Evolutionary conservation across 495 filamentous ascomycete species (phyloP), one percentile per base, ranked within the genome.

Genomic region (Bryoglossum gracile): DNA sequence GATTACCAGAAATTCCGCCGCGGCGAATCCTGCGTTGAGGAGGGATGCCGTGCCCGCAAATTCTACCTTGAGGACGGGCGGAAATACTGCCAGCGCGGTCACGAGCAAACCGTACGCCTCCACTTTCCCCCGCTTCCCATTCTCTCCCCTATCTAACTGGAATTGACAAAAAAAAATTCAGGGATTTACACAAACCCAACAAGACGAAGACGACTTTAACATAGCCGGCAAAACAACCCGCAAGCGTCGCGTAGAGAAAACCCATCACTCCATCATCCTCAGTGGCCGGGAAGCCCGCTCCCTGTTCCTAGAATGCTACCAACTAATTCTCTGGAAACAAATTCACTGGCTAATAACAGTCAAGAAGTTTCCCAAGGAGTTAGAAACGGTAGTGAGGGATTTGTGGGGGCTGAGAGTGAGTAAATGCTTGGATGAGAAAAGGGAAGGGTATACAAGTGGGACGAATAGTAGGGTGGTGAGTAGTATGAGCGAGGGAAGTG

Each of bases 321-420:
- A 97, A 65, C 66, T 96, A n/a, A 78, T 98, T 23, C 66, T 91
- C 1, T 77, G 81, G 69, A 85, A 87, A 62, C 86, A 90, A 70
- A 73, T 77, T 41, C 62, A 77, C 58, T 80, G 72, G 55, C 63
- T 89, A 36, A 67, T 88, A 8, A 67, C 78, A 24, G 63, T 69
- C 8, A 77, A 78, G 58, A 72, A 74, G 0, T 77, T 87, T 52
- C 81, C 84, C 0, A 45, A 49, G 1, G 71, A 77, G 45, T 59
- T 77, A n/a, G 70, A 75, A 55, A 61, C 60, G 9, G 65, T 77
- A 21, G 67, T 72, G n/a, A 62, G 68, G 24, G 73, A 74, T 46
- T 57, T 79, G 19, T 79, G 75, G 75, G 52, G 65, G 6, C 51
- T 76, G 33, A 59, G 74, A 14, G 60, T 72, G 2, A 55, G 70